Percentiles rank a stretch among this genome's conserved stretches.
phyloP scores from a whole-genome alignment of 1,139 yeast species.

The Suzukiozyma palmioleophila region DNA sequence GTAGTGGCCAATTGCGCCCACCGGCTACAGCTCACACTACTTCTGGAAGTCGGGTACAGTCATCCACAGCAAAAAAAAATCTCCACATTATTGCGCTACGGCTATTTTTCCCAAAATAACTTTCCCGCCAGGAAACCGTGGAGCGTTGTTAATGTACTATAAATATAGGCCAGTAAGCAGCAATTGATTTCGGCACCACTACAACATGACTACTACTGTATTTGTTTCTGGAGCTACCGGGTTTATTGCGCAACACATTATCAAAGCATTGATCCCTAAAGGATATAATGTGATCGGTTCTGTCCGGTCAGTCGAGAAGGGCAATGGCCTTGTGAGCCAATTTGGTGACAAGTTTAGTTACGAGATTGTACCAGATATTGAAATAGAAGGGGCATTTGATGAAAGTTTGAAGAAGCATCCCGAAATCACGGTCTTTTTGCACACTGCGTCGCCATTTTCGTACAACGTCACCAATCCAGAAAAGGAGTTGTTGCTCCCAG shows the following conservation, averaged over 20 bases:
- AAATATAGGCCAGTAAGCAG: too few species aligned
- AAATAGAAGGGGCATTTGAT: conserved; percentile 26
- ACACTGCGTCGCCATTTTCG: conserved; percentile 34
- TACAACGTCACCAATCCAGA: conserved; percentile 23
- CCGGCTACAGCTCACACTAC: too few species aligned
- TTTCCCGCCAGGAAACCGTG: too few species aligned
- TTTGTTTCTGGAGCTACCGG: conserved; percentile 57
- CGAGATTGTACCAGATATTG: conserved; percentile 27
- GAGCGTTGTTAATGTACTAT: too few species aligned
- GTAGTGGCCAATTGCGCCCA: too few species aligned
- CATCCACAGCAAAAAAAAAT: too few species aligned
- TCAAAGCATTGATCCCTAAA: conserved; percentile 20
- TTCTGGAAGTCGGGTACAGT: too few species aligned
- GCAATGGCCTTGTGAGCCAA: conserved; percentile 15
- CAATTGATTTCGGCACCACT: neutral
- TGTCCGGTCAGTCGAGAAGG: conserved; percentile 25
- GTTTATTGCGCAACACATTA: conserved; percentile 45
- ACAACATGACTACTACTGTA: conserved; percentile 12
- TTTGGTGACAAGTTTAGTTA: conserved; percentile 18
- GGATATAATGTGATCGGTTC: conserved; percentile 26
- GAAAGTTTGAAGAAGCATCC: conserved; percentile 24
- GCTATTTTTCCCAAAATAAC: too few species aligned
- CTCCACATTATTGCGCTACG: too few species aligned
- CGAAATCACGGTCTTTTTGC: conserved; percentile 23
- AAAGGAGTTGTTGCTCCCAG: conserved; percentile 29